Conservation (phyloP, 495 filamentous ascomycete genomes). For the Paragyromitra xinjiangensis region DNA sequence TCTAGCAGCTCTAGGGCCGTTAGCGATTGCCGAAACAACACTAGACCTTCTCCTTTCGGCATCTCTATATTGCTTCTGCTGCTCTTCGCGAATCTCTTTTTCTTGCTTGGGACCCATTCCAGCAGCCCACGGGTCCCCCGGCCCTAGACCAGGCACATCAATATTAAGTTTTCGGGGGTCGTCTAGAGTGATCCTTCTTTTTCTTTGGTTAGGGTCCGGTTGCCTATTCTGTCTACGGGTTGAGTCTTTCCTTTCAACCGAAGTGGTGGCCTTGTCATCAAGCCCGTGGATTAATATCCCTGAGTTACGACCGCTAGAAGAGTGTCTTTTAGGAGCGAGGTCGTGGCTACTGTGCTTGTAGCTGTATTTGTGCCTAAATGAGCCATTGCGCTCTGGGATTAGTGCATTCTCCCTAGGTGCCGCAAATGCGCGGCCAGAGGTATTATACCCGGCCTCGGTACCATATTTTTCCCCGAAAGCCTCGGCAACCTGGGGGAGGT, state of each 20-base stretch:
- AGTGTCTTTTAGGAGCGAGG: slow-evolving; percentile 7
- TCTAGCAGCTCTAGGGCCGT: slow-evolving; percentile 28
- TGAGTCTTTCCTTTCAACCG: neutral
- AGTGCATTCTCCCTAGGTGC: slow-evolving; percentile 51
- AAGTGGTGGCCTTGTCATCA: neutral
- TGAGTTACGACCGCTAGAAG: slow-evolving; percentile 17
- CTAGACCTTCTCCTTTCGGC: slow-evolving; percentile 41
- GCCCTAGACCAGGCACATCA: slow-evolving; percentile 41
- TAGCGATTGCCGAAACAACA: slow-evolving; percentile 17
- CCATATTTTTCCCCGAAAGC: slow-evolving; percentile 65
- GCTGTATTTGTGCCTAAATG: slow-evolving; percentile 40
- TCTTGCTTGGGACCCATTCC: slow-evolving; percentile 43
- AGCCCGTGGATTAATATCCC: slow-evolving; percentile 29
- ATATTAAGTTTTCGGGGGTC: slow-evolving; percentile 40
- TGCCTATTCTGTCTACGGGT: slow-evolving; percentile 20
- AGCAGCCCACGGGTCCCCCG: slow-evolving; percentile 42
- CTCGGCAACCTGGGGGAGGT: slow-evolving; percentile 66
- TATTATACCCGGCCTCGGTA: slow-evolving; percentile 13
- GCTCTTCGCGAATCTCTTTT: slow-evolving; percentile 30
- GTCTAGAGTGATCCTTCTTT: slow-evolving; percentile 39
- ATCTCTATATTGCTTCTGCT: slow-evolving; percentile 38
- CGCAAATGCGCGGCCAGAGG: slow-evolving; percentile 52
- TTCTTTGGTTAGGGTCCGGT: slow-evolving; percentile 4
- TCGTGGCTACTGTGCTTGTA: slow-evolving; percentile 25
- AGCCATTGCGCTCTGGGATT: slow-evolving; percentile 35